phyloP scores from a whole-genome alignment of 2,329 filamentous ascomycete genomes.

The Colletotrichum sp. region DNA sequence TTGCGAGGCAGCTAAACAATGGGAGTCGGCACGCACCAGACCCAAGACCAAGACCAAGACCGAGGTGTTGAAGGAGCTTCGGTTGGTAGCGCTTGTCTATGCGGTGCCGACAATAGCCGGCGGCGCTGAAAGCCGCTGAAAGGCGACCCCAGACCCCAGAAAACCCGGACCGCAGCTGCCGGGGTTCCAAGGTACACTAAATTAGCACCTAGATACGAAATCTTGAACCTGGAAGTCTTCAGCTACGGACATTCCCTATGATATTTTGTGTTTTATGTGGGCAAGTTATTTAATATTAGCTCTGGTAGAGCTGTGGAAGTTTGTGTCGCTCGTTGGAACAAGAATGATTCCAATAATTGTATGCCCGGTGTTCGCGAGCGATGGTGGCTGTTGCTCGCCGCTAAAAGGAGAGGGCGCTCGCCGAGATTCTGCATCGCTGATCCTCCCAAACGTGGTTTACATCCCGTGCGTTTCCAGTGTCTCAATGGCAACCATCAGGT shows the following conservation, averaged over 20 bases:
- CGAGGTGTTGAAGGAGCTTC: conserved; percentile 19
- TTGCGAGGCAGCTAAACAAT: not conserved
- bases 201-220: not conserved
- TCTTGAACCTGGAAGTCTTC: not conserved
- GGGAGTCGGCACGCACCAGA: not conserved
- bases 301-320: not conserved
- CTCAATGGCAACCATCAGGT: not conserved
- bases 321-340: not conserved
- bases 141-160: conserved; percentile 5
- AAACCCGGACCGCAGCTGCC: not conserved
- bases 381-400: not conserved
- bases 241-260: not conserved
- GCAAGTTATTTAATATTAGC: not conserved
- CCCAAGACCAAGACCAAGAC: not conserved
- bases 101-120: conserved; percentile 20
- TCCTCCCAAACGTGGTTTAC: not conserved
- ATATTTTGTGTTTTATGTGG: not conserved
- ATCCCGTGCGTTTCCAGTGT: not conserved
- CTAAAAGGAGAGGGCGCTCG: not conserved
- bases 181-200: not conserved
- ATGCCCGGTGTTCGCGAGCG: not conserved
- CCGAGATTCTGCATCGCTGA: not conserved
- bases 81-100: not conserved
- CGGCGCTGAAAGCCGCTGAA: conserved; percentile 12
- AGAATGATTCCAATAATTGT: not conserved